These are phyloP conservation scores for Quercus robur DNA, from an alignment of 306 rosid species.

Conservation along the genomic window DNA sequence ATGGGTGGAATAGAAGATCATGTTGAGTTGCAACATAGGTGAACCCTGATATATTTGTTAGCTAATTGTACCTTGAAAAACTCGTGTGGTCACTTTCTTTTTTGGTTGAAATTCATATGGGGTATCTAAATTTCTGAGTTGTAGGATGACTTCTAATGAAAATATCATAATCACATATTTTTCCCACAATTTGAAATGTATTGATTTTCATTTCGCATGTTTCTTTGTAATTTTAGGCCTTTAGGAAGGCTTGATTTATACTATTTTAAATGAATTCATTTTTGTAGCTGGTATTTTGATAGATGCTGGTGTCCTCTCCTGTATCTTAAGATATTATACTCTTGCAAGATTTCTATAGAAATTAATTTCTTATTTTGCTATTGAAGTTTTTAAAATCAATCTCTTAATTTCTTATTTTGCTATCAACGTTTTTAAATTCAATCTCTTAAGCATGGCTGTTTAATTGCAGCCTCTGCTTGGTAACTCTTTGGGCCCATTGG, in stretches of 20 bases:
- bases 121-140: not conserved
- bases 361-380: not conserved
- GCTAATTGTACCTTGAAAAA: not conserved
- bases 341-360: not conserved
- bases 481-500: slow-evolving; percentile 36
- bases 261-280: not conserved
- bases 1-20: not conserved
- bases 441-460: not conserved
- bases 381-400: not conserved
- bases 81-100: too few species aligned
- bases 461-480: slow-evolving; percentile 42
- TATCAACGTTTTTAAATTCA: not conserved
- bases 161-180: not conserved
- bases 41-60: not conserved
- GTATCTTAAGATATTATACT: not conserved
- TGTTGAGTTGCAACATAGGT: not conserved
- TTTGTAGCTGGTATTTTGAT: not conserved
- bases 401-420: not conserved
- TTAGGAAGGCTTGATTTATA: not conserved
- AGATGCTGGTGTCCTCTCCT: too few species aligned
- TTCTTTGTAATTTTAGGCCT: not conserved
- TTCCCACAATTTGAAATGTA: not conserved
- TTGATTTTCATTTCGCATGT: not conserved
- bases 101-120: not conserved
- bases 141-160: not conserved